Base-by-base conservation (phyloP, 352 stramenopile genomes). In the Phytophthora fragariae region DNA sequence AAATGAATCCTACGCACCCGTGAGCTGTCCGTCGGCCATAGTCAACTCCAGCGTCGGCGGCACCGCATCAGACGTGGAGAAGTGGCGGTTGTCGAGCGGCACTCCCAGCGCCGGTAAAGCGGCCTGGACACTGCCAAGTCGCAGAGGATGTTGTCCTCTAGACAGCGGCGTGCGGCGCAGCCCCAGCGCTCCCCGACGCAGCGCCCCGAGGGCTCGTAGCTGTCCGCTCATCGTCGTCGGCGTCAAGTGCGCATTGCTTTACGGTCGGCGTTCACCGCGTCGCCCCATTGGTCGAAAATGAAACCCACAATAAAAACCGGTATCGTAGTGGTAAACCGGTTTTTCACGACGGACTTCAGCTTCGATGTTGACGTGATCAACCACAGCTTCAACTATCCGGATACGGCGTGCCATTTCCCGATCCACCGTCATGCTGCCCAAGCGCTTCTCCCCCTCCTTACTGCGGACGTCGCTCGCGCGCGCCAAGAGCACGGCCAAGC, bases 1-100 rank as follows among this genome's bases (percentile, higher is more conserved):
- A 27, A 2, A 3, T 15, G 47, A 1, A n/a, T 44, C 12, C 55
- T 57, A 69, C 52, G 11, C 58, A 88, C 81, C 81, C 33, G 81
- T 71, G 53, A 88, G 70, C 41, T 84, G 76, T 47, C 71, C 78
- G 29, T 78, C 76, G 29, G 66, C 39, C 59, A 81, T 76, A 12
- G 66, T 74, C 58, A 80, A 61, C 65, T 88, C 65, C 55, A 83
- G 53, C 15, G 66, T 72, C 12, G 65, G 57, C 35, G 68, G 53
- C 27, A 56, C 37, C 2, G 44, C 65, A 35, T 72, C 62, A 6
- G 71, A 74, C 3, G 71, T 81, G 53, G 77, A 85, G 73, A 83
- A 85, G 17, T 64, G 71, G 9, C 81, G 76, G 39, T 65, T 71
- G 27, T 74, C 62, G 11, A 81, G 54, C 14, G 58, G 46, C 29